These are phyloP conservation scores for Barnettozyma salicaria DNA, from an alignment of 805 yeast genomes.

Conservation along the genomic window DNA sequence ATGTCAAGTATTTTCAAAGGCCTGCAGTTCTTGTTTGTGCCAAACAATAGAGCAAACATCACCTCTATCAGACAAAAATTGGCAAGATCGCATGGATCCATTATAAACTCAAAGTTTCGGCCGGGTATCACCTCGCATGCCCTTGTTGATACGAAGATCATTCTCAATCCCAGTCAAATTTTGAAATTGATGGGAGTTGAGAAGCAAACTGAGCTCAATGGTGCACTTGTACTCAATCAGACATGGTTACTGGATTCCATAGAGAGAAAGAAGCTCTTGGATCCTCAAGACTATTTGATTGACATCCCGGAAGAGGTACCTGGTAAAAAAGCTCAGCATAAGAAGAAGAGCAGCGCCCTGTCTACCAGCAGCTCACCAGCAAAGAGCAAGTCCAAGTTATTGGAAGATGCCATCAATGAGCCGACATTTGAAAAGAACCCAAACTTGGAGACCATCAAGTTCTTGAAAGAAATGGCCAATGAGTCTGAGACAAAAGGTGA, in stretches of 20 bases:
- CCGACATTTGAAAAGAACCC: constrained; percentile 16
- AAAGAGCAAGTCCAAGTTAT: constrained; percentile 7
- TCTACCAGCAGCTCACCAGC: background rate
- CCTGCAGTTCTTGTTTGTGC: constrained; percentile 18
- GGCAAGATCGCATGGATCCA: constrained; percentile 19
- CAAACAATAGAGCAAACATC: constrained; percentile 18
- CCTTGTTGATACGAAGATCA: constrained; percentile 17
- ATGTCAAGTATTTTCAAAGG: constrained; percentile 17
- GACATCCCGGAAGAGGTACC: constrained; percentile 7
- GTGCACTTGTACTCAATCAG: constrained; percentile 13
- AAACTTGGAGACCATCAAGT: constrained; percentile 18
- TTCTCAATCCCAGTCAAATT: constrained; percentile 10
- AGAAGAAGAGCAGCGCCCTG: background rate
- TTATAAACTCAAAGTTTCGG: constrained; percentile 8
- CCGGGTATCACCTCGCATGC: constrained; percentile 14
- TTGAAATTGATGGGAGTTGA: constrained; percentile 8
- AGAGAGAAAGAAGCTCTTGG: constrained; percentile 7
- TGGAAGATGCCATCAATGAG: constrained; percentile 8
- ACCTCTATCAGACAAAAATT: constrained; percentile 15
- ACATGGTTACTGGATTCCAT: constrained; percentile 22
- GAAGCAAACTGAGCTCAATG: background rate
- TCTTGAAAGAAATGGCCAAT: constrained; percentile 20
- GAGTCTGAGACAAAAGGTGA: constrained; percentile 27
- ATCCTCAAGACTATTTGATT: constrained; percentile 8
- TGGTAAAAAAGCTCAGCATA: background rate